Evolutionary conservation across 2,329 filamentous ascomycete species (phyloP).

Genomic region (Colletotrichum coccodes): DNA sequence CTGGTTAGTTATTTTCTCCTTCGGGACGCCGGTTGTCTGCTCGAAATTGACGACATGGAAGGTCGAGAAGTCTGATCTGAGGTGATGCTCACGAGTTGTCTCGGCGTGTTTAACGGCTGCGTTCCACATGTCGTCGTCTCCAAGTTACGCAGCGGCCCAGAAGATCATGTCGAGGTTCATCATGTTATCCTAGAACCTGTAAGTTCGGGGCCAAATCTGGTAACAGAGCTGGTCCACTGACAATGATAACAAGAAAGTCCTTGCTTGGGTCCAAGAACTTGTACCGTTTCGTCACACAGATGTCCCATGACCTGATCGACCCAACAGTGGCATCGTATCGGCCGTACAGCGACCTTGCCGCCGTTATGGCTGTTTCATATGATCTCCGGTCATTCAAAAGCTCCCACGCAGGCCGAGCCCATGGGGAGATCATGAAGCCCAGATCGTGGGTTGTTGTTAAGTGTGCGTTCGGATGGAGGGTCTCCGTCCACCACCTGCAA

Average conservation of each 20-base stretch:
- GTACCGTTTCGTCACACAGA: constrained; percentile 50
- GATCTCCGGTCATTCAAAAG: constrained; percentile 48
- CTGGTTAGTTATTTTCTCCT: constrained; percentile 57
- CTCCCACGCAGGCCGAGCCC: constrained; percentile 49
- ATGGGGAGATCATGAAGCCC: constrained; percentile 54
- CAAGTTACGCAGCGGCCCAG: constrained; percentile 47
- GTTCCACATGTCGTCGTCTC: constrained; percentile 42
- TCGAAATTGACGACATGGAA: constrained; percentile 59
- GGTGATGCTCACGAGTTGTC: constrained; percentile 49
- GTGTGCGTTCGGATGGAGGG: constrained; percentile 46
- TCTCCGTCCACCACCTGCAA: constrained; percentile 54
- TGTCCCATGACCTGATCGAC: constrained; percentile 55
- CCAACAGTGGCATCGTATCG: constrained; percentile 47
- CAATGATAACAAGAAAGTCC: constrained; percentile 54
- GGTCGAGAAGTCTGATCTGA: constrained; percentile 49
- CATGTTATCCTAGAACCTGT: constrained; percentile 45
- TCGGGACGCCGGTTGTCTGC: constrained; percentile 47
- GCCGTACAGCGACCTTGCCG: constrained; percentile 47
- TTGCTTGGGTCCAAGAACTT: constrained; percentile 44
- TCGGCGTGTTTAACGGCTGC: constrained; percentile 51
- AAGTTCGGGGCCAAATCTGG: background rate
- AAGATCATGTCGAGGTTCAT: constrained; percentile 55
- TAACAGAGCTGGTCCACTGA: constrained; percentile 34
- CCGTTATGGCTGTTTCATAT: constrained; percentile 44
- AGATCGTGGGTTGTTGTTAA: constrained; percentile 52